A percentile compares a stretch with the other conserved stretches of the same genome.
These are phyloP conservation scores for Sungouiozyma ichnusensis DNA, from an alignment of 805 yeast species.

Conservation along the genomic window DNA sequence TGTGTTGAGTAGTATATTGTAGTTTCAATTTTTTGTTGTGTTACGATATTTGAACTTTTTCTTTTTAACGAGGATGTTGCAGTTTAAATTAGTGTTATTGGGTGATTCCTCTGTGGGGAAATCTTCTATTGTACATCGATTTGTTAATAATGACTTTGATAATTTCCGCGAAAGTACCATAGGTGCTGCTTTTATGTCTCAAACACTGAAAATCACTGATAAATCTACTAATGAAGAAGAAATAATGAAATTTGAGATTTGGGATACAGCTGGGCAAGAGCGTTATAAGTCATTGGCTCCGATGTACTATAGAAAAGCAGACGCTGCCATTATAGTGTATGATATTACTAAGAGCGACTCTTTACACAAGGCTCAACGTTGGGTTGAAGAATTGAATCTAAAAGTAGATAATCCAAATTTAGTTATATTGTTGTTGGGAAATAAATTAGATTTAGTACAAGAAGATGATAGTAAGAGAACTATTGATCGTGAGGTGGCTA, in stretches of 20 bases:
- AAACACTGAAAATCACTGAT: slow-evolving; percentile 39
- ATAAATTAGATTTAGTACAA: slow-evolving; percentile 57
- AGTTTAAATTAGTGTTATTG: slow-evolving; percentile 60
- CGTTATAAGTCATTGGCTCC: slow-evolving; percentile 76
- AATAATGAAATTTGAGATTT: slow-evolving; percentile 49
- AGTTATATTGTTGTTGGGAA: slow-evolving; percentile 80
- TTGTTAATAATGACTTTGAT: slow-evolving; percentile 65
- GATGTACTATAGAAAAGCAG: slow-evolving; percentile 71
- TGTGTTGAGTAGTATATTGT: too few species aligned
- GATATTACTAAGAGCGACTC: slow-evolving; percentile 68
- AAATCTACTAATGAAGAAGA: slow-evolving; percentile 16
- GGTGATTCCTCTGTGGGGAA: slow-evolving; percentile 84
- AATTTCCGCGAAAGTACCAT: slow-evolving; percentile 81
- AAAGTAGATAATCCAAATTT: slow-evolving; percentile 65
- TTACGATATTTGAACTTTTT: too few species aligned
- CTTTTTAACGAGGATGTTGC: slow-evolving; percentile 25
- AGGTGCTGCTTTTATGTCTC: slow-evolving; percentile 97
- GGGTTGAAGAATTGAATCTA: slow-evolving; percentile 86
- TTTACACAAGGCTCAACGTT: slow-evolving; percentile 66
- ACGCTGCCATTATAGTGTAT: slow-evolving; percentile 79
- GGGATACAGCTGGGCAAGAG: slow-evolving; percentile 98
- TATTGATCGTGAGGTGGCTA: slow-evolving; percentile 36
- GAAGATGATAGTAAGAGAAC: slow-evolving; percentile 45
- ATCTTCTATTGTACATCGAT: slow-evolving; percentile 70
- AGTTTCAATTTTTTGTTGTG: too few species aligned